Evolutionary conservation across 306 rosid species (phyloP).

Genomic region (Vigna unguiculata): DNA sequence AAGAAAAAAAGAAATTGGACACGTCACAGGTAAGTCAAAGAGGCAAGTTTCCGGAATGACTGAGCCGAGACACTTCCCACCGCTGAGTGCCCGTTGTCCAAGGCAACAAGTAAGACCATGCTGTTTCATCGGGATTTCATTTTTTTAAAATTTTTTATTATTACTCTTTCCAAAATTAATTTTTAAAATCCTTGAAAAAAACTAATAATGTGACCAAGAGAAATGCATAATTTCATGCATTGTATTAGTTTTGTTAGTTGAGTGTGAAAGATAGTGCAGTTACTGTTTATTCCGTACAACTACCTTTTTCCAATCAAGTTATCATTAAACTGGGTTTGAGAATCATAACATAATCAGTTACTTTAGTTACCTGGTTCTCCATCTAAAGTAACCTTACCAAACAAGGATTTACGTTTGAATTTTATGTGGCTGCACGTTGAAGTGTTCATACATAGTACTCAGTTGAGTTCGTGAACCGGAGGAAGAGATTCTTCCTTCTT

Average conservation of each 20-base stretch:
- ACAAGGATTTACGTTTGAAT: background rate
- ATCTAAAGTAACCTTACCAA: too few species aligned
- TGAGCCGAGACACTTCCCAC: conserved; percentile 48
- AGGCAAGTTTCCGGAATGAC: conserved; percentile 62
- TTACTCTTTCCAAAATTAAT: too few species aligned
- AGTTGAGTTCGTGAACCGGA: background rate
- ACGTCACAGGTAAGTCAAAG: conserved; percentile 57
- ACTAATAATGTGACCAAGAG: too few species aligned
- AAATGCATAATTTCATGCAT: background rate
- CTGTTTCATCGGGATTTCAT: too few species aligned
- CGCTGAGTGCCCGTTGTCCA: background rate
- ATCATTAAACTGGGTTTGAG: background rate
- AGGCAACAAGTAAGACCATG: too few species aligned
- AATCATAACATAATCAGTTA: background rate
- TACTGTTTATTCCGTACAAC: background rate
- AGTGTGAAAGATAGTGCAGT: background rate
- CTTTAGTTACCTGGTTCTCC: background rate
- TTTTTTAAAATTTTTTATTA: too few species aligned
- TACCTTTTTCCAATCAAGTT: background rate
- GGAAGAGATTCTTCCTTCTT: conserved; percentile 36
- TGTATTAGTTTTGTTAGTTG: background rate
- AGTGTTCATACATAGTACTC: conserved; percentile 3
- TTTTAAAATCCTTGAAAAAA: too few species aligned
- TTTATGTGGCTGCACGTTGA: background rate
- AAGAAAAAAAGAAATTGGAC: conserved; percentile 31